A percentile compares a stretch with the other conserved stretches of the same genome.
Conservation (phyloP, 495 filamentous ascomycete species). For the Saxophila tyrrhenica region DNA sequence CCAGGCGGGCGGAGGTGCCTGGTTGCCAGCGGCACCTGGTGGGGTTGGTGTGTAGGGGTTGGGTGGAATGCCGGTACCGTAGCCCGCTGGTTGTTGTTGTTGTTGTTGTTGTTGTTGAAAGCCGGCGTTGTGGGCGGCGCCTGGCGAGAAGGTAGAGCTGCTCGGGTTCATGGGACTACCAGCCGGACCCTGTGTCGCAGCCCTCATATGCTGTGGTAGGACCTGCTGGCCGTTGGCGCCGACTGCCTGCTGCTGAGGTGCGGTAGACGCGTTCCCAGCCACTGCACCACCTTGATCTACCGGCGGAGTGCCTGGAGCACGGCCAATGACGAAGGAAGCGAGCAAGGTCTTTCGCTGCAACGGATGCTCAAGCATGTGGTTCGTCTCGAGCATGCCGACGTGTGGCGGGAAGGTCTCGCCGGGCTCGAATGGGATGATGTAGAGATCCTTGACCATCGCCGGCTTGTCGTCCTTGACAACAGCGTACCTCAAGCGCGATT, state of each 20-base stretch:
- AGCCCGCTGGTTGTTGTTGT: constrained; percentile 6
- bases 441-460: constrained; percentile 27
- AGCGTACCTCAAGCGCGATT: constrained; percentile 63
- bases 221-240: not conserved
- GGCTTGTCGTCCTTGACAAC: constrained; percentile 60
- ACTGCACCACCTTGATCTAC: not conserved
- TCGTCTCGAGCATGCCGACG: constrained; percentile 56
- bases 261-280: not conserved
- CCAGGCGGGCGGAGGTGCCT: constrained; percentile 3
- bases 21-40: not conserved
- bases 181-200: constrained; percentile 7
- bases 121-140: not conserved
- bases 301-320: constrained; percentile 9
- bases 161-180: constrained; percentile 11
- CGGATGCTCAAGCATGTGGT: constrained; percentile 57
- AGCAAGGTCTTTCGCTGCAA: constrained; percentile 57
- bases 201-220: constrained; percentile 14
- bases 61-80: constrained; percentile 2
- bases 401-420: constrained; percentile 45
- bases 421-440: constrained; percentile 31
- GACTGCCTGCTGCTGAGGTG: constrained; percentile 11
- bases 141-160: constrained; percentile 12
- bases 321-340: constrained; percentile 51
- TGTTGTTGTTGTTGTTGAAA: not conserved
- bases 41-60: not conserved